Base-by-base conservation (phyloP, 441 rosid genomes). In the California macrophylla region DNA sequence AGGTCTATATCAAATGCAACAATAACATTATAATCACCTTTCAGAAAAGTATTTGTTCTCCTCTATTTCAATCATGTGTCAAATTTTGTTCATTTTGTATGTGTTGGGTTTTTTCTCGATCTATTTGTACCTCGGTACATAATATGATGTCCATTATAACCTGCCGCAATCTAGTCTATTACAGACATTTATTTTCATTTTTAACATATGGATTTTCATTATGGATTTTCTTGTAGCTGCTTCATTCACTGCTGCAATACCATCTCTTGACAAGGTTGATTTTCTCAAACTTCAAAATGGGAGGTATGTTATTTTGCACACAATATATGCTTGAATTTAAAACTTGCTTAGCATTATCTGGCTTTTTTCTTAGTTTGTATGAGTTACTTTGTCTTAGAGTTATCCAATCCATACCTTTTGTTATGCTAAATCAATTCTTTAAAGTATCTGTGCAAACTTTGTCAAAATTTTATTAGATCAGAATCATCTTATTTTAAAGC, bases 211-310 rank as follows among this genome's bases (percentile, higher is more conserved):
- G 72, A 47, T 66, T 56, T 75, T 62, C 29, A 50, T 64, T 74
- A 73, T 78, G 58, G 45, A 15, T 77, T 28, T 24, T 66, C 64
- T 84, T 80, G 81, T 89, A 90, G 97, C 92, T 79, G 80, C 89
- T 77, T 65, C 83, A 30, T 80, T 88, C 70, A 80, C 83, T 74
- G 76, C 87, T 65, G 80, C 89, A 50, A 75, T 76, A 50, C 89
- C 89, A 26, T 71, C 83, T 75, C 80, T 87, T 72, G 88, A 82
- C 71, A 87, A 84, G 75, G 78, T n/a, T 69, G 89, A 87, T 78
- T 89, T 94, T 80, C 72, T 87, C 68, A 94, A 92, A 82, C 98
- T 94, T 83, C 97, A 94, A 78, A 94, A 92, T 85, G 99, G 99
- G 80, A 92, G 98, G 99, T 89, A 75, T 58, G 71, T 40, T 54